phyloP scores from a whole-genome alignment of 345 rosid genomes.

The Heritiera fomes region DNA sequence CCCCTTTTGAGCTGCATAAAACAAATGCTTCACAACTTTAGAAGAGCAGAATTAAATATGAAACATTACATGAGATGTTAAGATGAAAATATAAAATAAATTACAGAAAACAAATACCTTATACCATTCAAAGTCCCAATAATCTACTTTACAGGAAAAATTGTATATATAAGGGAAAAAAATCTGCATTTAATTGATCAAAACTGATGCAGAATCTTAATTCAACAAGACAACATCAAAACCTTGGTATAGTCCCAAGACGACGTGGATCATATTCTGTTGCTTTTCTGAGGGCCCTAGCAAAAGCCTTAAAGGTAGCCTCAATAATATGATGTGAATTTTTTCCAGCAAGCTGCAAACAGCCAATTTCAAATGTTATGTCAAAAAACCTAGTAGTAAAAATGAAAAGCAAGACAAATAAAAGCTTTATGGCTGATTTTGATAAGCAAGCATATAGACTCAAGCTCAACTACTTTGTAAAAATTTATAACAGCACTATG shows the following conservation, averaged over 20 bases:
- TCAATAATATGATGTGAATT: constrained; percentile 94
- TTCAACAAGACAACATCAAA: constrained; percentile 15
- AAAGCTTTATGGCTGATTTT: neutral
- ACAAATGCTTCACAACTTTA: neutral
- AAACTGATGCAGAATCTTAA: neutral
- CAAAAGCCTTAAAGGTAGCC: constrained; percentile 97
- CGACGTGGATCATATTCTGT: constrained; percentile 77
- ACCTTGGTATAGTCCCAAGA: constrained; percentile 87
- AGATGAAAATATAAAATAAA: neutral
- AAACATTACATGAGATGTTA: neutral
- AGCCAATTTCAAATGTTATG: constrained; percentile 15
- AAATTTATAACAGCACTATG: neutral
- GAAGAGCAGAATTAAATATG: neutral
- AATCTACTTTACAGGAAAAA: neutral
- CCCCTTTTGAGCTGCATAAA: constrained; percentile 86
- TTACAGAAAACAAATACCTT: neutral
- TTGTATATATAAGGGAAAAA: neutral
- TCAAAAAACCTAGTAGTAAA: neutral
- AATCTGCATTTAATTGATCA: neutral
- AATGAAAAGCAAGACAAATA: neutral
- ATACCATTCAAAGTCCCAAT: neutral
- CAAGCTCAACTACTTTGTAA: neutral
- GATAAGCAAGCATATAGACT: constrained; percentile 1
- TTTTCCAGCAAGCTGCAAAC: constrained; percentile 76
- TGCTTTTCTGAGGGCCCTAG: constrained; percentile 94